Base-by-base conservation (phyloP, 768 basidiomycete species). In the Cystofilobasidium capitatum region DNA sequence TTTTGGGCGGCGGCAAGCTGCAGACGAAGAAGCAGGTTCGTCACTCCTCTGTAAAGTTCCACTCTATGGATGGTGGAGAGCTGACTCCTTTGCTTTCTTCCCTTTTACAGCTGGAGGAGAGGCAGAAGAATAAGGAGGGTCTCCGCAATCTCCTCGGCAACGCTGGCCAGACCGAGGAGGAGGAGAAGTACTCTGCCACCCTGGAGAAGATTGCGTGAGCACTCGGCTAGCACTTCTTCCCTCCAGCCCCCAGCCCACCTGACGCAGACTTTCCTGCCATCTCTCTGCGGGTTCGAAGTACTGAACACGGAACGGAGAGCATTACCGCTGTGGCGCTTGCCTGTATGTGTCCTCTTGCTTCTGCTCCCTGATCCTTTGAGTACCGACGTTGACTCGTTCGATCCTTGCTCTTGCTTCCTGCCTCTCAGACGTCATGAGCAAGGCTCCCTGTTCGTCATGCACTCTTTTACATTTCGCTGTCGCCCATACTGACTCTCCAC, bases 11-110 rank as follows among this genome's bases (percentile, higher is more conserved):
- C 14, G 71, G 71, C n/a, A 42, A 69, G 20, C 39, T 71, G 8
- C 68, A 67, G 55, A 60, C 65, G 26, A 45, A 58, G 31, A 64
- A 58, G 45, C 71, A 71, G 69, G 63, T 71, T 20, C 3, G 69
- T 65, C 22, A 1, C 0, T 6, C 12, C 12, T 12, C 39, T 62
- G 29, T 33, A 9, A 37, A 8, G 29, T 31, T 24, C 24, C 13
- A 31, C 5, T 14, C 6, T 57, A 35, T 57, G 20, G 54, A 31
- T 57, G 42, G 22, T 44, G 42, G 12, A 22, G 42, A 22, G 22
- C n/a, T 51, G 13, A 51, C n/a, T 24, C 9, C n/a, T 51, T 24
- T 24, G 16, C 35, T 16, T 8, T 22, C 29, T 16, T 26, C 13
- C 24, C n/a, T 16, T 45, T 8, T 20, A 31, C 40, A 65, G 57